Base-by-base conservation (phyloP, 495 filamentous ascomycete genomes). In the Penicillium cataractarum region DNA sequence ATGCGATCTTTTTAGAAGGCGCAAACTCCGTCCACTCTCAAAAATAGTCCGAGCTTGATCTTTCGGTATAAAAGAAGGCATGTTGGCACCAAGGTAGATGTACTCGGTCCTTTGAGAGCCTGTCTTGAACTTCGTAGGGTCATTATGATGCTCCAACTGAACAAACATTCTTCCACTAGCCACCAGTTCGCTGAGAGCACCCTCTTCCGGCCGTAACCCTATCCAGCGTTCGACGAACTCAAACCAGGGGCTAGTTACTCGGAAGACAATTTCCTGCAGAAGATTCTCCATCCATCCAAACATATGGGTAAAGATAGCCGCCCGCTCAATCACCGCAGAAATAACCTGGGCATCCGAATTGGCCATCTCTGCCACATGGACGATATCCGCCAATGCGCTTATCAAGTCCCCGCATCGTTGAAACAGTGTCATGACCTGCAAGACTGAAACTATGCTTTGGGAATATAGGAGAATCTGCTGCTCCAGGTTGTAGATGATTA, bases 11-110 rank as follows among this genome's bases (percentile, higher is more conserved):
- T 87, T 85, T 21, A 97, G 76, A 57, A 96, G 85, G 27, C 90
- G 83, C 51, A 97, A 74, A 65, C 89, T 93, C 62, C 86, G 83
- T 2, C 91, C 92, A 19, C 84, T 90, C 68, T 98, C 92, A 57
- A 90, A 93, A 17, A 93, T 84, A 15, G 80, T 72, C 29, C 83
- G 77, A 12, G 87, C 86, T 64, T 88, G 81, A 24, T 92, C 90
- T 32, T 73, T 66, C 0, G 85, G 82, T 12, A 94, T 80, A 61
- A 91, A 91, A 0, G 78, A 84, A 10, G 89, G 92, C 71, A 91
- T 83, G 61, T 82, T 83, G 10, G 81, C 76, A 54, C 82, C 78
- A 51, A 87, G 80, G 60, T 90, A 84, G 26, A 80, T 78, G 60
- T 84, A 92, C 49, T 89, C 88, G 3, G 79, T 80, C 76, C 54